phyloP scores from a whole-genome alignment of 257 asterid genomes.

The Ligustrum vulgare region DNA sequence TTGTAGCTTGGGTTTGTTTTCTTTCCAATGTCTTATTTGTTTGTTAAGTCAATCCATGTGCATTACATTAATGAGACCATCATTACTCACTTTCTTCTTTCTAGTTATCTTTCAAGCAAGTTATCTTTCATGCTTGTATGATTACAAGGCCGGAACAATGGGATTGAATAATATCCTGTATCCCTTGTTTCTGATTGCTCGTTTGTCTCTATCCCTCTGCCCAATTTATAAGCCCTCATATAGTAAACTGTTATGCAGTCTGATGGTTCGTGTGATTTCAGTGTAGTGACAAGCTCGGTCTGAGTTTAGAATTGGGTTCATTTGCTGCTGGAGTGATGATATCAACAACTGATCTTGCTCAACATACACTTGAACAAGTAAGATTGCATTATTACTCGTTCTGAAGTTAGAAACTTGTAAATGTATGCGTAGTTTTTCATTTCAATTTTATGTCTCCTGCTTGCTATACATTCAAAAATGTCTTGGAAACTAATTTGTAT shows the following conservation, averaged over 20 bases:
- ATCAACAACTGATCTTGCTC: slow-evolving; percentile 95
- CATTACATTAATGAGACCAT: neutral
- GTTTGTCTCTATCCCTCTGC: neutral
- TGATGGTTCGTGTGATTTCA: slow-evolving; percentile 50
- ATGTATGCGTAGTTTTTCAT: neutral
- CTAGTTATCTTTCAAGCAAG: no score
- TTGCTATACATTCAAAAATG: neutral
- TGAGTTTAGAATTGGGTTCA: slow-evolving; percentile 97
- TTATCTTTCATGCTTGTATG: neutral
- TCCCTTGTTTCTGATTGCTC: slow-evolving; percentile 1
- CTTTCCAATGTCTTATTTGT: slow-evolving; percentile 16
- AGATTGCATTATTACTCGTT: slow-evolving; percentile 11
- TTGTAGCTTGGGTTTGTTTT: slow-evolving; percentile 92
- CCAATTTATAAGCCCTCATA: slow-evolving; percentile 5
- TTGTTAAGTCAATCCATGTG: neutral
- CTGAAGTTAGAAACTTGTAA: neutral
- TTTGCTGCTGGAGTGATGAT: slow-evolving; percentile 99
- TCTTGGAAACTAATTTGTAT: neutral
- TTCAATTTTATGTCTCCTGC: neutral
- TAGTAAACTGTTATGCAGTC: slow-evolving; percentile 22
- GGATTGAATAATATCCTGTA: neutral
- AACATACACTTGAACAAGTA: slow-evolving; percentile 97
- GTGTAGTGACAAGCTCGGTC: slow-evolving; percentile 97
- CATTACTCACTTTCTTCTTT: no score
- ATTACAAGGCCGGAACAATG: neutral